Base-by-base conservation (phyloP, 192 early-diverging fungal species). In the Coemansia erecta region DNA sequence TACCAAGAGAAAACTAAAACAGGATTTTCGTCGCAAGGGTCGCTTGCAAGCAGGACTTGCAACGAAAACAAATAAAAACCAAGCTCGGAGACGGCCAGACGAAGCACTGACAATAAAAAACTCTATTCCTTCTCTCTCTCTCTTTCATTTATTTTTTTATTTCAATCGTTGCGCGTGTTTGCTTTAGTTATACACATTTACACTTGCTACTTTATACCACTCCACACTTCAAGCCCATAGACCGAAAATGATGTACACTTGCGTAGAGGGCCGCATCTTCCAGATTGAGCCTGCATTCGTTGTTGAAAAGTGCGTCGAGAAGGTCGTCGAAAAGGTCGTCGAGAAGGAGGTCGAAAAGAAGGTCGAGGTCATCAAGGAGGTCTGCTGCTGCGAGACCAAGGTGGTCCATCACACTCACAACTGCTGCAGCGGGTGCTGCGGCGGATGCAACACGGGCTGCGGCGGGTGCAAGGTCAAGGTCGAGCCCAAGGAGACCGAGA, bases 281-380 rank as follows among this genome's bases (percentile, higher is more conserved):
- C 66, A 69, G 45, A 69, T 75, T 23, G 72, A 75, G 59, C 72
- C 72, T 1, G 66, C 57, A 14, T 75, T 75, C 21, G 61, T 59
- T 15, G 72, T 75, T n/a, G 72, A 75, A 41, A 75, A 75, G 55
- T 75, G 72, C 63, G 60, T 75, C 54, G 60, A 62, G 48, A 75
- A 75, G 66, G 70, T 66, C 12, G 51, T 61, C 48, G 66, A 73
- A 46, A 66, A 67, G 39, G 63, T 61, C 10, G 57, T 59, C 18
- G 60, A 62, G 26, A 56, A 56, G 26, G 56, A 59, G 19, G 54
- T 57, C 1, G 56, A 58, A 43, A 53, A 53, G 43, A 46, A 57
- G 56, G 56, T 57, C 56, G 68, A 70, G 54, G 70, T 72, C 14
- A 33, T 63, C 51, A 72, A 72, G 59, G 70, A 74, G 33, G 69